Percentiles rank a stretch among this genome's conserved stretches.
These are phyloP conservation scores for Dimargaris xerosporica DNA, from an alignment of 192 early-diverging fungal genomes.

Conservation along the genomic window DNA sequence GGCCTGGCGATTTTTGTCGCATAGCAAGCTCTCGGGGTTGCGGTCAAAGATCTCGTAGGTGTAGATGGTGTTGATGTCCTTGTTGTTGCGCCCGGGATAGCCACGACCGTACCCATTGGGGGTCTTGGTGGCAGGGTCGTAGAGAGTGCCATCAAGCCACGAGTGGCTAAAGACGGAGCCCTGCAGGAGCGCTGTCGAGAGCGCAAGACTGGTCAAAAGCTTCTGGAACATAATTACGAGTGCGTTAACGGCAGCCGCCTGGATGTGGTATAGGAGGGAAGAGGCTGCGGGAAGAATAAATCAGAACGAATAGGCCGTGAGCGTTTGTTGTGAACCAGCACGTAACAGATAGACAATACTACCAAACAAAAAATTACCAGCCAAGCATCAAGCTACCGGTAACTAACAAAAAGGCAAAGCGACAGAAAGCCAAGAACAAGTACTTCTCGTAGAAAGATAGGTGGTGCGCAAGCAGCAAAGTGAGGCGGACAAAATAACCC, in stretches of 20 bases:
- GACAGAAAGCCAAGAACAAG: no score
- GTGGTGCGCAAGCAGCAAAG: no score
- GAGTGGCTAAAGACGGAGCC: slow-evolving; percentile 33
- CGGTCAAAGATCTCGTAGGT: slow-evolving; percentile 28
- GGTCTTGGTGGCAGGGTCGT: slow-evolving; percentile 20
- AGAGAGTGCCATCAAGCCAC: slow-evolving; percentile 35
- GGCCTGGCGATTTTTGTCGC: slow-evolving; percentile 23
- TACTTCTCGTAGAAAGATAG: no score
- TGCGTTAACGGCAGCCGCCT: no score
- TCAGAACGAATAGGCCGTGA: not conserved
- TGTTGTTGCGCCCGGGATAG: slow-evolving; percentile 31
- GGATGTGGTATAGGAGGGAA: no score
- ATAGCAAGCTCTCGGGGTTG: slow-evolving; percentile 26
- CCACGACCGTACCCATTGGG: slow-evolving; percentile 34
- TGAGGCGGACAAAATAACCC: not conserved
- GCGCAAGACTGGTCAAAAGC: not conserved
- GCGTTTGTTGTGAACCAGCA: slow-evolving; percentile 4
- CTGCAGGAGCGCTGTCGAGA: not conserved
- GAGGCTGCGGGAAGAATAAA: slow-evolving; percentile 1
- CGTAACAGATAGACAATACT: slow-evolving; percentile 5
- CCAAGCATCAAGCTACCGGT: not conserved
- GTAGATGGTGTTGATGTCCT: slow-evolving; percentile 31
- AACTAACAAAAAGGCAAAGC: no score
- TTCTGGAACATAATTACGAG: no score
- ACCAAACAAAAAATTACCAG: not conserved